Base-by-base conservation (phyloP, 257 asterid species). In the Solanum pennellii region DNA sequence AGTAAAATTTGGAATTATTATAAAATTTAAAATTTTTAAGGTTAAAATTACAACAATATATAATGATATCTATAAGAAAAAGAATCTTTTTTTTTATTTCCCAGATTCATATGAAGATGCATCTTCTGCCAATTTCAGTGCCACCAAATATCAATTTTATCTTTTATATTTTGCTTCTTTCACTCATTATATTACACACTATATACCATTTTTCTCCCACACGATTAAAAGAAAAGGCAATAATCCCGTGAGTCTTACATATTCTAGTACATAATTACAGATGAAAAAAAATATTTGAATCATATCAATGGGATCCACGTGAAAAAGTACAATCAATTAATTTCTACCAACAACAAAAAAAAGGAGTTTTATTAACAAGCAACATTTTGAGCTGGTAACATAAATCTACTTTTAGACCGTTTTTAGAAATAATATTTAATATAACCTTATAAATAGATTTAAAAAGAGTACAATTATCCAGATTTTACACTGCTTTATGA, bases 101-200 rank as follows among this genome's bases (percentile, higher is more conserved):
- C 87, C 87, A 91, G 82, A 88, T 91, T 86, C 89, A 80, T 80
- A 88, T 62, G 42, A 62, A 84, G 37, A 75, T 83, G 59, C 84
- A 82, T 85, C 83, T 86, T 86, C 85, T 87, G 83, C 86, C 88
- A 86, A 72, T 82, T 86, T 89, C 88, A 84, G 85, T 82, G 65
- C 87, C 89, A 86, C 52, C 85, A 49, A 49, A 16, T 49, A 49
- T 49, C 60, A 77, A 3, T 84, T 11, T 11, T 79, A 72, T 83
- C 84, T 18, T 16, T 88, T 45, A 75, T 84, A 23, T n/a, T 27
- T 76, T 65, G 5, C n/a, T 44, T 4, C 41, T 18, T n/a, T n/a
- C 11, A 3, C 20, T 72, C 69, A 23, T 60, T 62, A 23, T 60
- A 49, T 49, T 49, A 52, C 20, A 52, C 21, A 52, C 62, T 52